Conservation (phyloP, 495 filamentous ascomycete genomes). For the Aspergillus egyptiacus region DNA sequence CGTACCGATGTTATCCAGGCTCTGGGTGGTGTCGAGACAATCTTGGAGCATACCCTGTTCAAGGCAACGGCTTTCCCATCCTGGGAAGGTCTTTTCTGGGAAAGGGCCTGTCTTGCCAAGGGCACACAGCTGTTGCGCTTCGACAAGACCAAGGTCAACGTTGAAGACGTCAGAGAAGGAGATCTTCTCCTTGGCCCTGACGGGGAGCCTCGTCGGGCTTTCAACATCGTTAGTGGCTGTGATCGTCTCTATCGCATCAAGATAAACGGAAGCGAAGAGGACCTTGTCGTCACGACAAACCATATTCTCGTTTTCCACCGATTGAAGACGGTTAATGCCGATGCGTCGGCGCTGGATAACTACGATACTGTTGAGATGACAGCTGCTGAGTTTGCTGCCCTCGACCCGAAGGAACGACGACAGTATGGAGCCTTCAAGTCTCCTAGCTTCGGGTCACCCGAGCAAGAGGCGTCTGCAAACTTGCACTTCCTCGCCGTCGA, state of each 20-base stretch:
- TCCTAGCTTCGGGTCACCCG: constrained; percentile 15
- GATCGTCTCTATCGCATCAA: constrained; percentile 42
- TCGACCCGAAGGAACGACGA: constrained; percentile 24
- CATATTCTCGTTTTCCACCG: constrained; percentile 43
- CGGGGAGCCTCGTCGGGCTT: constrained; percentile 39
- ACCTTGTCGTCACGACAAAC: constrained; percentile 43
- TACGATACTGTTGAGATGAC: constrained; percentile 40
- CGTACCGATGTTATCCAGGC: constrained; percentile 98
- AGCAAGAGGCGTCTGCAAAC: constrained; percentile 7
- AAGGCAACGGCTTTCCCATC: constrained; percentile 98
- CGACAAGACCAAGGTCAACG: constrained; percentile 36
- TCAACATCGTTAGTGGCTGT: constrained; percentile 42
- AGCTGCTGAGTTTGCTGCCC: constrained; percentile 35
- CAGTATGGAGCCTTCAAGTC: constrained; percentile 25
- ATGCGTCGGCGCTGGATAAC: constrained; percentile 12
- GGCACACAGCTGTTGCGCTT: constrained; percentile 35
- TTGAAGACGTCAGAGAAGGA: constrained; percentile 44
- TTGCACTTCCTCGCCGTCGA: constrained; percentile 18
- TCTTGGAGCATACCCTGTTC: constrained; percentile 96
- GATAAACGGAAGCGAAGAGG: constrained; percentile 31
- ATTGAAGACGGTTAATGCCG: constrained; percentile 17
- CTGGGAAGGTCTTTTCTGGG: constrained; percentile 99
- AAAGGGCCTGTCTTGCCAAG: constrained; percentile 59
- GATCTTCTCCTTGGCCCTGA: constrained; percentile 45
- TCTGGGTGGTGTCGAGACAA: constrained; percentile 98